These are phyloP conservation scores for Xylaria curta DNA, from an alignment of 495 filamentous ascomycete species.

Conservation along the genomic window DNA sequence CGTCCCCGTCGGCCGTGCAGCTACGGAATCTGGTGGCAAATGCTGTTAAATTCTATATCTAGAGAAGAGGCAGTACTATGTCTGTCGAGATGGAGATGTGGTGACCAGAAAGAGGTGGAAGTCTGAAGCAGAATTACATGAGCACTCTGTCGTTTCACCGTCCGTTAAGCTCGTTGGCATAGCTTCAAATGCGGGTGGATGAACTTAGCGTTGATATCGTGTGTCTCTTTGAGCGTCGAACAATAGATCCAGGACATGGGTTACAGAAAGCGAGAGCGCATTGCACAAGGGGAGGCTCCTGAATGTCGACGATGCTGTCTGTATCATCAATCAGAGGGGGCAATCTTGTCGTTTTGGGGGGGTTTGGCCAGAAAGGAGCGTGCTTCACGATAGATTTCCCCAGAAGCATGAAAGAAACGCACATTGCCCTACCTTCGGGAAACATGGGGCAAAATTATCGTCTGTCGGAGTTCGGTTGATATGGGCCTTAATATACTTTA, in stretches of 20 bases:
- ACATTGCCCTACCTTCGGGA: constrained; percentile 24
- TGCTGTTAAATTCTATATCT: constrained; percentile 72
- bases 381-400: constrained; percentile 38
- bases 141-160: constrained; percentile 14
- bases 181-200: constrained; percentile 10
- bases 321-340: constrained; percentile 30
- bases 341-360: constrained; percentile 24
- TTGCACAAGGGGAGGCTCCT: constrained; percentile 17
- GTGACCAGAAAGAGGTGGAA: constrained; percentile 26
- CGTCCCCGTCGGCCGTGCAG: constrained; percentile 22
- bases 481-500: constrained; percentile 41
- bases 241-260: constrained; percentile 38
- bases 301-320: constrained; percentile 23
- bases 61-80: constrained; percentile 13
- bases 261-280: constrained; percentile 31
- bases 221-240: constrained; percentile 17
- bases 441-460: constrained; percentile 35
- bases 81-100: constrained; percentile 7
- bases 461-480: constrained; percentile 47
- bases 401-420: constrained; percentile 24
- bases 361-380: constrained; percentile 30
- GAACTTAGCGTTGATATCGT: constrained; percentile 19
- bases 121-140: constrained; percentile 4
- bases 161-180: constrained; percentile 15
- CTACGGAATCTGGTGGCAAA: constrained; percentile 52